Percentiles rank a stretch among this genome's conserved stretches.
Evolutionary conservation across 108 stramenopile species (phyloP).

Genomic region (Seminavis robusta): DNA sequence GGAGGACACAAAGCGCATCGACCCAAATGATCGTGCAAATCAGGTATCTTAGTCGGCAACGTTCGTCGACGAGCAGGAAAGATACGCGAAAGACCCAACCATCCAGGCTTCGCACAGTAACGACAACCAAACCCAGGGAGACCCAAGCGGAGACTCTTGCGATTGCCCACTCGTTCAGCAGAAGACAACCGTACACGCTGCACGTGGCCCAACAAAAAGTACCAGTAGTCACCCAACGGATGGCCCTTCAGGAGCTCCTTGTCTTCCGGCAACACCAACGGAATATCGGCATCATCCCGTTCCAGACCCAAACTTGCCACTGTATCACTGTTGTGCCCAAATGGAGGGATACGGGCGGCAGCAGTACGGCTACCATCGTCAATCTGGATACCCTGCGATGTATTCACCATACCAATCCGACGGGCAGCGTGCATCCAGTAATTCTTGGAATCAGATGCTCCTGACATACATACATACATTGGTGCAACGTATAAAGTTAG

Average conservation of each 20-base stretch:
- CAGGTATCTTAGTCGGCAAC: constrained; percentile 32
- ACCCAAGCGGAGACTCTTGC: constrained; percentile 31
- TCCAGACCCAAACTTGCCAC: too few species aligned
- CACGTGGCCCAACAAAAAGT: constrained; percentile 21
- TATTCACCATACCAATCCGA: constrained; percentile 33
- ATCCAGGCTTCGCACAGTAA: constrained; percentile 20
- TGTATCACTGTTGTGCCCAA: too few species aligned
- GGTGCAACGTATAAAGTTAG: too few species aligned
- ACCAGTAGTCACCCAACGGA: constrained; percentile 33
- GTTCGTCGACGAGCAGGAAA: constrained; percentile 36
- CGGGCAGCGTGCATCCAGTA: constrained; percentile 40
- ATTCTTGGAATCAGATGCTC: constrained; percentile 36
- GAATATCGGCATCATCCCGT: too few species aligned
- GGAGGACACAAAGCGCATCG: constrained; percentile 32
- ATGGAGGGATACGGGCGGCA: too few species aligned
- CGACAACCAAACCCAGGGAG: constrained; percentile 34
- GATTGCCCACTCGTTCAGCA: constrained; percentile 20
- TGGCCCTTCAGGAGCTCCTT: background rate
- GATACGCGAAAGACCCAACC: constrained; percentile 27
- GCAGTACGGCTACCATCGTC: too few species aligned
- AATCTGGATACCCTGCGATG: constrained; percentile 23
- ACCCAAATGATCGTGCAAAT: constrained; percentile 41
- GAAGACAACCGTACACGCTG: constrained; percentile 22
- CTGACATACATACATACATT: too few species aligned
- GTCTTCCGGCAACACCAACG: constrained; percentile 25